Conservation (phyloP, 139 green algal species). For the Tetraselmis striata region DNA sequence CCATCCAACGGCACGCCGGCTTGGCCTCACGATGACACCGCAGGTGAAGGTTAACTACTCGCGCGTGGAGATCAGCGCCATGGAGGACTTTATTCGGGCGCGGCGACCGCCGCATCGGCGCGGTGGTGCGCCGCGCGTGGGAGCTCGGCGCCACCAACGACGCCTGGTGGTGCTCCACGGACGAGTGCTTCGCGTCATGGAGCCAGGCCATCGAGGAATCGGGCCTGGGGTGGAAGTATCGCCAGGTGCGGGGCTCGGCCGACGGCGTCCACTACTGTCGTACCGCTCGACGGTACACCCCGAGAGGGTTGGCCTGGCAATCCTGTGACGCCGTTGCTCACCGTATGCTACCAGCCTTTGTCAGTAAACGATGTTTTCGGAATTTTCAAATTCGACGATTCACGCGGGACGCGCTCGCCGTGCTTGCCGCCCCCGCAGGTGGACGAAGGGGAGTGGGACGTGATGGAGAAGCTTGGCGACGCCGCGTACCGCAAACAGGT, state of each 20-base stretch:
- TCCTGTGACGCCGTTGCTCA: too few species aligned
- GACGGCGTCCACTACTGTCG: neutral
- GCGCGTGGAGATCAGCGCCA: conserved; percentile 43
- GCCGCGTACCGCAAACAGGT: conserved; percentile 47
- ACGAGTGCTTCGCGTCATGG: conserved; percentile 37
- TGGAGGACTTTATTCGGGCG: conserved; percentile 67
- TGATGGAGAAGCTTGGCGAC: conserved; percentile 63
- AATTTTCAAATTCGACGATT: too few species aligned
- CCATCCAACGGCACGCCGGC: too few species aligned
- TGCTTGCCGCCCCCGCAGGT: conserved; percentile 21
- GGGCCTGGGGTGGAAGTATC: conserved; percentile 60
- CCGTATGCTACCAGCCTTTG: too few species aligned
- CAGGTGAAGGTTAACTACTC: conserved; percentile 67
- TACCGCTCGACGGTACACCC: too few species aligned
- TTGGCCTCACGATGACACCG: neutral
- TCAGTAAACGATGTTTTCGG: too few species aligned
- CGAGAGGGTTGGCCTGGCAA: too few species aligned
- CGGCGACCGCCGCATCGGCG: conserved; percentile 40
- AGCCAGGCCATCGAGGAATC: conserved; percentile 53
- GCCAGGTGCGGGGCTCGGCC: conserved; percentile 25
- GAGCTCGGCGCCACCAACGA: conserved; percentile 69
- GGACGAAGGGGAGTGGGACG: conserved; percentile 59
- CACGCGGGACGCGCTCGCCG: too few species aligned
- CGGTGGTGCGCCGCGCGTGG: conserved; percentile 45
- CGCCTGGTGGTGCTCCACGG: conserved; percentile 50